Base-by-base conservation (phyloP, 306 rosid genomes). In the Quercus dentata region DNA sequence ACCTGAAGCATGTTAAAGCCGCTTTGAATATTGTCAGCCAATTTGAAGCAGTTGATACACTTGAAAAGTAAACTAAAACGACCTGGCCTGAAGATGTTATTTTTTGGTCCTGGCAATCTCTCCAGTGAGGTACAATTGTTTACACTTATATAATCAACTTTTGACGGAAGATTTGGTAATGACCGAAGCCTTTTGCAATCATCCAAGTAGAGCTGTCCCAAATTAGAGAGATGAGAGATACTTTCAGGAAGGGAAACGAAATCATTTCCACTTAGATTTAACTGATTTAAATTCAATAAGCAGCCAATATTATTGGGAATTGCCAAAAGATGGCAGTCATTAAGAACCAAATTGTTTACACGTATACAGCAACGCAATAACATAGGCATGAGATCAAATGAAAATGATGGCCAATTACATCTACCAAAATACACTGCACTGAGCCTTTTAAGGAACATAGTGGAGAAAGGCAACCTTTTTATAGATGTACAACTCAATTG, bases 371-470 rank as follows among this genome's bases (percentile, higher is more conserved):
- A 30, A 73, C 49, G 44, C 7, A n/a, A 4, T 13, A 28, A 1
- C 5, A 54, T 1, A 14, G 0, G 10, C 23, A 12, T 11, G n/a
- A 1, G 2, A n/a, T 5, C 17, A 17, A 23, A 57, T 8, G n/a
- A 17, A 23, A 21, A 57, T 15, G 21, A 12, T 27, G 1, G 1
- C 21, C 49, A 44, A 5, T 54, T 17, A 63, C 76, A 73, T 28
- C 64, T 1, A 0, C 1, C 0, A 1, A 73, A 7, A 3, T 4
- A 28, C 8, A 73, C 7, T n/a, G 0, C 21, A 17, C 0, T 1
- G 8, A 57, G 10, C 8, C 25, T 54, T 18, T 54, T 4, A 9
- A 30, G 21, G 12, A 19, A 54, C 3, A n/a, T 0, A 15, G 38
- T 33, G 28, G 70, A 80, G 17, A 61, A 56, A 10, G 68, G 74